These are phyloP conservation scores for Musa schizocarpa DNA, from an alignment of 176 grass and related monocot genomes.

Conservation along the genomic window DNA sequence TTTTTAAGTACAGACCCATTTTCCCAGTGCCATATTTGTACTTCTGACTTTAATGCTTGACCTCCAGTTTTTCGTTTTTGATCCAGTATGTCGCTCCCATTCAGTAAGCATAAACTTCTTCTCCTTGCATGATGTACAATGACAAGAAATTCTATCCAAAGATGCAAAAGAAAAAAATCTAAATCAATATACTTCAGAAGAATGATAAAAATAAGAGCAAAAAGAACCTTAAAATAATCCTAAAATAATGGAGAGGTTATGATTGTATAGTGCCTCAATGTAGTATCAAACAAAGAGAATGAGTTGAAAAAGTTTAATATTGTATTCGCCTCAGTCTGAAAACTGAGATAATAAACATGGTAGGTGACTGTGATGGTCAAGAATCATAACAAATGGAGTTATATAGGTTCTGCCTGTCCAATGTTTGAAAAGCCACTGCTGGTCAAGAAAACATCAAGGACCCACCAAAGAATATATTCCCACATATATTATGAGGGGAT, in stretches of 20 bases:
- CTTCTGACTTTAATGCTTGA: slow-evolving; percentile 20
- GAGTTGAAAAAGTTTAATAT: too few relatives aligned
- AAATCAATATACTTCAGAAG: not conserved
- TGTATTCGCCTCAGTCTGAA: too few relatives aligned
- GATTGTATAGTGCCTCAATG: too few relatives aligned
- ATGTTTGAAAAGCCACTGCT: too few relatives aligned
- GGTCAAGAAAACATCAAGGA: too few relatives aligned
- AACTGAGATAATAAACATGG: too few relatives aligned
- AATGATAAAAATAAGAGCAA: not conserved
- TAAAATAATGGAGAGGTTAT: not conserved
- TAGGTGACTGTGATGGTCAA: too few relatives aligned
- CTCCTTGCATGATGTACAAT: slow-evolving; percentile 10
- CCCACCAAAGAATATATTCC: too few relatives aligned
- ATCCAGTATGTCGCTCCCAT: slow-evolving; percentile 23
- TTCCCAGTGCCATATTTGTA: slow-evolving; percentile 11
- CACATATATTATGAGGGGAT: too few relatives aligned
- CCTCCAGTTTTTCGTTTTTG: slow-evolving; percentile 23
- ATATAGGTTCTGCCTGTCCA: too few relatives aligned
- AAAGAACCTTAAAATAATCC: not conserved
- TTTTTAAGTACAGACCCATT: slow-evolving; percentile 11
- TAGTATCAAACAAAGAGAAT: too few relatives aligned
- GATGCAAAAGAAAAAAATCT: not conserved
- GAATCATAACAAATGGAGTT: too few relatives aligned
- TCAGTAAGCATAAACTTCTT: slow-evolving; percentile 23
- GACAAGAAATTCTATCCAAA: slow-evolving; percentile 4